Conservation (phyloP, 768 basidiomycete species). For the Mycena chlorophos region DNA sequence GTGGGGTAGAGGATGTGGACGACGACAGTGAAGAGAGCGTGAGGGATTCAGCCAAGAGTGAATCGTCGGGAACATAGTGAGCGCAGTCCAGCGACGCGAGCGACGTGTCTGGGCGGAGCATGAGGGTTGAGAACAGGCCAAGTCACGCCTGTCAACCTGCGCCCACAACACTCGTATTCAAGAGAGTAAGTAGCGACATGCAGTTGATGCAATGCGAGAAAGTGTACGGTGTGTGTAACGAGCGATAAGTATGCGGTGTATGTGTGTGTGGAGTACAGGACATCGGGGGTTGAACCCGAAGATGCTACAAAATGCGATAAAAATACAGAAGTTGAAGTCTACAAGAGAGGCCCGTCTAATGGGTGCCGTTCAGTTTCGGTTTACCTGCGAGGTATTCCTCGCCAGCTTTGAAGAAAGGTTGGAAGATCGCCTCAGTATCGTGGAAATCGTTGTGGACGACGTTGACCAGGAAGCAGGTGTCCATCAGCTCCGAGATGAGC, state of each 20-base stretch:
- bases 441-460: constrained; percentile 97
- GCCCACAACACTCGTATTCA: neutral
- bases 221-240: constrained; percentile 15
- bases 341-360: constrained; percentile 26
- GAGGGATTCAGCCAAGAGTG: constrained; percentile 34
- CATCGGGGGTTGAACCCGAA: constrained; percentile 90
- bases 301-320: constrained; percentile 27
- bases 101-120: neutral
- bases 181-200: constrained; percentile 30
- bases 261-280: constrained; percentile 36
- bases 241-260: constrained; percentile 19
- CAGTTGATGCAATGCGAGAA: constrained; percentile 58
- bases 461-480: constrained; percentile 83
- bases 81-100: constrained; percentile 11
- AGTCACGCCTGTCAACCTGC: too few relatives aligned
- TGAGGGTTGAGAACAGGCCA: neutral
- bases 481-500: constrained; percentile 77
- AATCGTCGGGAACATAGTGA: constrained; percentile 17
- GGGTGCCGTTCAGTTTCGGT: constrained; percentile 44
- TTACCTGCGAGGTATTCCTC: constrained; percentile 53
- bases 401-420: constrained; percentile 79
- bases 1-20: constrained; percentile 30
- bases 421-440: constrained; percentile 79
- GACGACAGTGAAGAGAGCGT: constrained; percentile 36
- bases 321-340: constrained; percentile 19